These are phyloP conservation scores for Pisolithus tinctorius DNA, from an alignment of 768 basidiomycete species.

Conservation along the genomic window DNA sequence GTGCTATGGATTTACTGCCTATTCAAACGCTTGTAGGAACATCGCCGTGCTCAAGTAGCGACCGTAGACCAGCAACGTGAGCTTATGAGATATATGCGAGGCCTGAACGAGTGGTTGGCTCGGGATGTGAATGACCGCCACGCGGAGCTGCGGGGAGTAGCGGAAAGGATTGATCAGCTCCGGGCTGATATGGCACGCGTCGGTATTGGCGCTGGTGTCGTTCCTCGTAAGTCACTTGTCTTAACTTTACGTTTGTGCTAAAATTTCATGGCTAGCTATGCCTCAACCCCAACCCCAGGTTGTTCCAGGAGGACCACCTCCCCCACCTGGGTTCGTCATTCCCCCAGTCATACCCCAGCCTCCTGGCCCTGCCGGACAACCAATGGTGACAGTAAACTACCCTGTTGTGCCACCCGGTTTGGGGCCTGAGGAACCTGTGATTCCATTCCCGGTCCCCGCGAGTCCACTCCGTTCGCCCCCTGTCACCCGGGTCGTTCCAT, in stretches of 20 bases:
- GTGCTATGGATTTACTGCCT: background rate
- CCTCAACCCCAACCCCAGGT: constrained; percentile 14
- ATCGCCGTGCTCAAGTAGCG: constrained; percentile 64
- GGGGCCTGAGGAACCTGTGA: constrained; percentile 15
- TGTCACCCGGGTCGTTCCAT: constrained; percentile 22
- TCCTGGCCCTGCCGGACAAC: constrained; percentile 7
- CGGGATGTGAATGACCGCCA: constrained; percentile 77
- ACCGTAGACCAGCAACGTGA: constrained; percentile 76
- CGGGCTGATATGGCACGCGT: constrained; percentile 32
- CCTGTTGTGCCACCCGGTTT: constrained; percentile 17
- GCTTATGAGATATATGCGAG: constrained; percentile 72
- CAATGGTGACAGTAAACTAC: constrained; percentile 11
- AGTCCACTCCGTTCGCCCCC: constrained; percentile 12
- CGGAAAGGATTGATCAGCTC: constrained; percentile 51
- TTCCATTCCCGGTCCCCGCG: constrained; percentile 18
- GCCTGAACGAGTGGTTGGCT: constrained; percentile 72
- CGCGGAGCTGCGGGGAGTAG: constrained; percentile 59
- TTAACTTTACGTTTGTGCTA: background rate
- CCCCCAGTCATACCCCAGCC: constrained; percentile 16
- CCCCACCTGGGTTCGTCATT: constrained; percentile 12
- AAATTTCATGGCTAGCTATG: constrained; percentile 14
- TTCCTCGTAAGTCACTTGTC: constrained; percentile 26
- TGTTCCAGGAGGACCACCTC: background rate
- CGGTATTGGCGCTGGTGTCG: constrained; percentile 38
- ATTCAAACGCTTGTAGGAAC: constrained; percentile 46